Conservation (phyloP, 257 asterid genomes). For the Anisodus acutangulus region DNA sequence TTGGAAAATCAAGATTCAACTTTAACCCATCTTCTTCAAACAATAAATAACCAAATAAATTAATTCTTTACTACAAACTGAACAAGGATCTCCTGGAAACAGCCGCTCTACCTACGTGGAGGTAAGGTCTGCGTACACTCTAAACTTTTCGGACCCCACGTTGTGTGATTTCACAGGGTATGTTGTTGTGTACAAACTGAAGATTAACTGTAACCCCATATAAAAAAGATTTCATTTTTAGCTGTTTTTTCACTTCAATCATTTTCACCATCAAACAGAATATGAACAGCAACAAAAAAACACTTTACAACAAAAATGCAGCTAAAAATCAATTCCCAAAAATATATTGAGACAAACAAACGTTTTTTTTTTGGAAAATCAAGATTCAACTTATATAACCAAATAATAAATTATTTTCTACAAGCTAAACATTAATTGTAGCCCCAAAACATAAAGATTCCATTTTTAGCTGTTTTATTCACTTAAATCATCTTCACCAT, state of each 20-base stretch:
- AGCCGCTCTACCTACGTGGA: too few species aligned
- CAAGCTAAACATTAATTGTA: not conserved
- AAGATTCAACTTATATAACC: too few species aligned
- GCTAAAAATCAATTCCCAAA: not conserved
- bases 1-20: constrained; percentile 10
- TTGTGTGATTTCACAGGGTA: too few species aligned
- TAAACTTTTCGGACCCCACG: too few species aligned
- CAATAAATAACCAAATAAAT: not conserved
- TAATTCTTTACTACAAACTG: not conserved
- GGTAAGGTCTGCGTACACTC: too few species aligned
- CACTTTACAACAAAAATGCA: not conserved
- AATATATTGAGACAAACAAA: too few species aligned
- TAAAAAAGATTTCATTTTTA: not conserved
- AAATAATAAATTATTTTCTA: not conserved
- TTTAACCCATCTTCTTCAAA: constrained; percentile 8
- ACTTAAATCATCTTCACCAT: not conserved
- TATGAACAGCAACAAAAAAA: not conserved
- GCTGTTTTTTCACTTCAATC: not conserved
- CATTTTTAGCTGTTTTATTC: not conserved
- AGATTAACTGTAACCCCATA: not conserved
- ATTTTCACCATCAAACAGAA: not conserved
- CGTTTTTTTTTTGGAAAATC: too few species aligned
- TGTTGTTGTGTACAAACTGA: not conserved
- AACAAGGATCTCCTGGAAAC: too few species aligned
- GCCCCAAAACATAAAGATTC: not conserved